phyloP scores from a whole-genome alignment of 805 yeast species.

The Metschnikowia aberdeeniae region DNA sequence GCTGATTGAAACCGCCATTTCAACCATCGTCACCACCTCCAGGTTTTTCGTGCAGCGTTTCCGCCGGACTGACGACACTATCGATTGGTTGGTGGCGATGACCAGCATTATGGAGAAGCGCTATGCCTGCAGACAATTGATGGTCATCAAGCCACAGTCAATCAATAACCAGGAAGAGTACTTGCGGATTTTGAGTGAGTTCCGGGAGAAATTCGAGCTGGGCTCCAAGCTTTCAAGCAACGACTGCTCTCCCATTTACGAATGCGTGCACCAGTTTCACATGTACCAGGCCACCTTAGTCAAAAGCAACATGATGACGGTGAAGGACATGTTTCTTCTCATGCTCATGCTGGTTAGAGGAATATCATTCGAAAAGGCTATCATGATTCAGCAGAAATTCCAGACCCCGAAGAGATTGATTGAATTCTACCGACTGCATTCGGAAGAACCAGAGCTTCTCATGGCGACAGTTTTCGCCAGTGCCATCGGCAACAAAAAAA shows the following conservation, averaged over 20 bases:
- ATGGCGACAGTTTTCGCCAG: constrained; percentile 28
- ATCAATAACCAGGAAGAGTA: constrained; percentile 52
- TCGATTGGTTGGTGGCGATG: constrained; percentile 49
- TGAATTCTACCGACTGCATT: constrained; percentile 37
- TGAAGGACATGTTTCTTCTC: constrained; percentile 68
- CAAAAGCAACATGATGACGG: constrained; percentile 66
- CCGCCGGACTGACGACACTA: constrained; percentile 69
- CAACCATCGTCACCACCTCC: constrained; percentile 62
- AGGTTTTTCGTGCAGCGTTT: constrained; percentile 68
- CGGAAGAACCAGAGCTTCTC: constrained; percentile 23
- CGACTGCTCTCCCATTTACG: constrained; percentile 18
- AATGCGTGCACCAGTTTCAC: constrained; percentile 33
- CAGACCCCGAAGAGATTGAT: constrained; percentile 67
- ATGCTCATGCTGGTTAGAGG: constrained; percentile 82
- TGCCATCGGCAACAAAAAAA: constrained; percentile 49
- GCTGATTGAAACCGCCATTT: constrained; percentile 71
- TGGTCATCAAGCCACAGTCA: constrained; percentile 50
- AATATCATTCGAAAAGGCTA: constrained; percentile 79
- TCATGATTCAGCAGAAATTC: constrained; percentile 63
- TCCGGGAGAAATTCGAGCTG: constrained; percentile 43
- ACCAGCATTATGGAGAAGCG: constrained; percentile 41
- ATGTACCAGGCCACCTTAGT: constrained; percentile 63
- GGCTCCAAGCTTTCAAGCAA: not conserved
- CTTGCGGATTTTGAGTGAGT: constrained; percentile 33
- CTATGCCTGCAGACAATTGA: constrained; percentile 36